Evolutionary conservation across 768 basidiomycete genomes (phyloP).

Genomic region (Strobilomyces echinocephalus): DNA sequence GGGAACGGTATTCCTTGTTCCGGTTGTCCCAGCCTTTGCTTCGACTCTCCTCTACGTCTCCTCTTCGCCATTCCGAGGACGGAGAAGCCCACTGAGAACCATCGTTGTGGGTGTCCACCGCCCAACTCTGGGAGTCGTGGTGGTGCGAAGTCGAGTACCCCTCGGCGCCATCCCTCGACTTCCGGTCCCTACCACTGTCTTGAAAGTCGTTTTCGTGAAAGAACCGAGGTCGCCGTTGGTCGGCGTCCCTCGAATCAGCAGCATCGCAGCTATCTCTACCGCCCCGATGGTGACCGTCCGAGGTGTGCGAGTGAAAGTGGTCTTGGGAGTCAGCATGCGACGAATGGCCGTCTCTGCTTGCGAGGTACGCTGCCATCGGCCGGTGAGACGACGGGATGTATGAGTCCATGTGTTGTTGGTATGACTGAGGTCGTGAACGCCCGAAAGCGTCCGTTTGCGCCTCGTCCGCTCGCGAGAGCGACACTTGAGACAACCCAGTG

Average conservation of each 20-base stretch:
- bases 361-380: slow-evolving; percentile 43
- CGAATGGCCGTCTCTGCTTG: slow-evolving; percentile 47
- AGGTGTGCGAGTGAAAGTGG: slow-evolving; percentile 32
- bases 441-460: slow-evolving; percentile 49
- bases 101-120: slow-evolving; percentile 39
- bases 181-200: slow-evolving; percentile 43
- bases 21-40: slow-evolving; percentile 34
- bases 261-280: slow-evolving; percentile 48
- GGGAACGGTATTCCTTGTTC: slow-evolving; percentile 31
- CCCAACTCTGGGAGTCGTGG: slow-evolving; percentile 42
- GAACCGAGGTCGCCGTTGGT: slow-evolving; percentile 41
- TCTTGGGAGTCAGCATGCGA: slow-evolving; percentile 48
- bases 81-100: slow-evolving; percentile 41
- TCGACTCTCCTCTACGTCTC: slow-evolving; percentile 37
- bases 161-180: slow-evolving; percentile 43
- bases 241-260: slow-evolving; percentile 40
- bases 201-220: slow-evolving; percentile 40
- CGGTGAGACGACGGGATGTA: slow-evolving; percentile 42
- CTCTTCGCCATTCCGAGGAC: slow-evolving; percentile 39
- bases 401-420: slow-evolving; percentile 40
- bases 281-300: slow-evolving; percentile 49
- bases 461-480: slow-evolving; percentile 48
- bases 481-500: slow-evolving; percentile 31
- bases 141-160: slow-evolving; percentile 42
- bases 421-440: slow-evolving; percentile 42